A percentile compares a stretch with the other conserved stretches of the same genome.
phyloP scores from a whole-genome alignment of 352 stramenopile species.

The Globisporangium canariense region DNA sequence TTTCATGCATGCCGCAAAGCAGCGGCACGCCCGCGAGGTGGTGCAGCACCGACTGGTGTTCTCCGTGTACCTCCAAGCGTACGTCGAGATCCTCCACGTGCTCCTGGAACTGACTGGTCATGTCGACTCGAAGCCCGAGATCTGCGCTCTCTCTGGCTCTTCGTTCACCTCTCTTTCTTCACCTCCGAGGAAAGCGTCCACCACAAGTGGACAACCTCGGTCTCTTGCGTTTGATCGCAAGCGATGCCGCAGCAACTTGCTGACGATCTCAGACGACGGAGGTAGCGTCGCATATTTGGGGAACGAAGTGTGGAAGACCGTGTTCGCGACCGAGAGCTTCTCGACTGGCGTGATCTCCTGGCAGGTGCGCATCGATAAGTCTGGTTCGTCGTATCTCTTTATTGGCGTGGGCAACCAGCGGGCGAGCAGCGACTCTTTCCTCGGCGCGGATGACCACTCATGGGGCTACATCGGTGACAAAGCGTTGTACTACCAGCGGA shows the following conservation, averaged over 20 bases:
- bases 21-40: constrained; percentile 49
- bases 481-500: constrained; percentile 97
- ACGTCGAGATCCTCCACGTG: constrained; percentile 53
- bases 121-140: not conserved
- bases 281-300: constrained; percentile 62
- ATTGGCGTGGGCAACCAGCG: constrained; percentile 92
- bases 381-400: constrained; percentile 96
- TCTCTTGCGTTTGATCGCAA: constrained; percentile 55
- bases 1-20: constrained; percentile 47
- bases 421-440: constrained; percentile 93
- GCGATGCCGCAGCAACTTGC: constrained; percentile 55
- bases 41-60: constrained; percentile 61
- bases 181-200: not conserved
- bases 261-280: constrained; percentile 65
- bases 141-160: not conserved
- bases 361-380: constrained; percentile 92
- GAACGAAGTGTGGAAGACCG: constrained; percentile 89
- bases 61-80: constrained; percentile 68
- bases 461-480: constrained; percentile 99
- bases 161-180: constrained; percentile 10
- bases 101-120: constrained; percentile 8
- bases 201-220: too few species aligned
- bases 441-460: constrained; percentile 95
- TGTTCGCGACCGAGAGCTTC: constrained; percentile 71
- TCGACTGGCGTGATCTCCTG: constrained; percentile 76